phyloP scores from a whole-genome alignment of 2,329 filamentous ascomycete species.

The Monascus ruber region DNA sequence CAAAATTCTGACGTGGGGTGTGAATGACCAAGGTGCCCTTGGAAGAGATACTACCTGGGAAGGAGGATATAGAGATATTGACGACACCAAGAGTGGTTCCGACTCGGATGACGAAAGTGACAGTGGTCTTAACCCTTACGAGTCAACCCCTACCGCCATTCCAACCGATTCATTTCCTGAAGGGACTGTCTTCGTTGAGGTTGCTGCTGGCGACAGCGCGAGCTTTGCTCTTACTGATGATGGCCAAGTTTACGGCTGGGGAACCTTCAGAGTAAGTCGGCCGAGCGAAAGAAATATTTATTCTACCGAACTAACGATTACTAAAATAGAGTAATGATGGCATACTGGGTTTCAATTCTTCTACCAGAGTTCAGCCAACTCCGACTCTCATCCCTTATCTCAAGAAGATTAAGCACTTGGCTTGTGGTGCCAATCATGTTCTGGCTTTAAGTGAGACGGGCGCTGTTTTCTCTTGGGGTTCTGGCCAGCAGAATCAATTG shows the following conservation, averaged over 20 bases:
- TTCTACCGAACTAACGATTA: background rate
- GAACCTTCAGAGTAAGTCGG: constrained; percentile 45
- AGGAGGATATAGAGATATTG: constrained; percentile 47
- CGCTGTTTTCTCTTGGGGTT: constrained; percentile 53
- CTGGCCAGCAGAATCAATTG: constrained; percentile 57
- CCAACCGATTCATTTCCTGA: constrained; percentile 39
- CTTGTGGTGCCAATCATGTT: constrained; percentile 47
- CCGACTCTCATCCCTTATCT: constrained; percentile 39
- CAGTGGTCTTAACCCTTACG: constrained; percentile 45
- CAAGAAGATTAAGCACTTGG: constrained; percentile 44
- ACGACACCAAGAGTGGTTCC: constrained; percentile 24
- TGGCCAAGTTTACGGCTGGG: constrained; percentile 51
- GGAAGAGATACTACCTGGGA: constrained; percentile 62
- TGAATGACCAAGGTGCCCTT: constrained; percentile 74
- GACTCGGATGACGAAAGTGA: constrained; percentile 43
- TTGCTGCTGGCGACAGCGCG: constrained; percentile 48
- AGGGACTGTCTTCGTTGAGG: constrained; percentile 44
- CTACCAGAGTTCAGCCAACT: constrained; percentile 32
- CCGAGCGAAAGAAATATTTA: constrained; percentile 1
- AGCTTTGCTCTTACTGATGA: constrained; percentile 51
- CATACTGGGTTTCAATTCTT: constrained; percentile 46
- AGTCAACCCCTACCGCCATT: constrained; percentile 44
- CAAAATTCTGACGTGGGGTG: constrained; percentile 75
- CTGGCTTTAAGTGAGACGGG: constrained; percentile 48
- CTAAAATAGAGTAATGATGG: constrained; percentile 48